Percentiles rank a stretch among this genome's conserved stretches.
phyloP scores from a whole-genome alignment of 345 rosid genomes.

The Eucalyptus marginata region DNA sequence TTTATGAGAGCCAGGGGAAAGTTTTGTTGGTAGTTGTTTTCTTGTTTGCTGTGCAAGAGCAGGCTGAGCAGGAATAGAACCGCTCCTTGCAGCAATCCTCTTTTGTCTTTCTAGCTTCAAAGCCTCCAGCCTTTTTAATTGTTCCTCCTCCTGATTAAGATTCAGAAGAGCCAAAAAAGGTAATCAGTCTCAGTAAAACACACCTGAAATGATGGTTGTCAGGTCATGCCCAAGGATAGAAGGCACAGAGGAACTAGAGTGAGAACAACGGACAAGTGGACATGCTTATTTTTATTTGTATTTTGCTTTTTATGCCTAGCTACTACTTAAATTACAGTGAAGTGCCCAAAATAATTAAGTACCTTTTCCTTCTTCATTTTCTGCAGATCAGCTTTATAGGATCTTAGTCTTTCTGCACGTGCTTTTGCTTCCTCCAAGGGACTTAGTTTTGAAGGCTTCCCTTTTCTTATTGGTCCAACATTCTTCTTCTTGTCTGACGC shows the following conservation, averaged over 20 bases:
- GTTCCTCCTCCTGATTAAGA: slow-evolving; percentile 61
- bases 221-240: neutral
- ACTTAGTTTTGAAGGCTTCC: slow-evolving; percentile 68
- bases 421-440: slow-evolving; percentile 90
- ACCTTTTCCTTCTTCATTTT: slow-evolving; percentile 96
- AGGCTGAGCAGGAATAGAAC: slow-evolving; percentile 33
- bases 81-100: slow-evolving; percentile 70
- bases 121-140: slow-evolving; percentile 35
- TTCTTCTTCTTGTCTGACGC: slow-evolving; percentile 50
- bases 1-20: slow-evolving; percentile 52
- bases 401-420: slow-evolving; percentile 90
- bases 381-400: slow-evolving; percentile 88
- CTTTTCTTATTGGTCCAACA: slow-evolving; percentile 68
- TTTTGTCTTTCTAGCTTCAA: slow-evolving; percentile 79
- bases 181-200: neutral
- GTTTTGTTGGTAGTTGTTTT: slow-evolving; percentile 43
- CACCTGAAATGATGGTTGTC: neutral
- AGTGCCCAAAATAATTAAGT: neutral
- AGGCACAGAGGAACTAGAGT: neutral
- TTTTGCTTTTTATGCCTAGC: neutral
- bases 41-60: slow-evolving; percentile 9
- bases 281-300: neutral
- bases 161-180: neutral
- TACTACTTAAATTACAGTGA: neutral
- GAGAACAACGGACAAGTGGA: neutral